These are phyloP conservation scores for Aspergillus tamarii DNA, from an alignment of 2,329 filamentous ascomycete genomes.

Conservation along the genomic window DNA sequence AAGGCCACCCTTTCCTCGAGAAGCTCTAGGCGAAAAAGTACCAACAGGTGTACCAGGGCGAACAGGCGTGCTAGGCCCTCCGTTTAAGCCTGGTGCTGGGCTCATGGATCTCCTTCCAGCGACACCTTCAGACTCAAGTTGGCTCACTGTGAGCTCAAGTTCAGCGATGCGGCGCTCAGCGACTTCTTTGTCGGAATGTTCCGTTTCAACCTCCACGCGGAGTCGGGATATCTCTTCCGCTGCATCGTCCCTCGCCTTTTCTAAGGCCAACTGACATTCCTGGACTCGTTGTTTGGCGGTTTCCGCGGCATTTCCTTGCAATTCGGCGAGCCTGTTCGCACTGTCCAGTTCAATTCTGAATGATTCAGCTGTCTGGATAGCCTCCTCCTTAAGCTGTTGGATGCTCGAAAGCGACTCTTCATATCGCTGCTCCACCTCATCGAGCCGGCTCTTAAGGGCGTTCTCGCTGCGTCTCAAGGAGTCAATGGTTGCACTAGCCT, in stretches of 20 bases:
- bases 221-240: constrained; percentile 60
- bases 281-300: constrained; percentile 63
- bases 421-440: constrained; percentile 81
- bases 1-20: constrained; percentile 57
- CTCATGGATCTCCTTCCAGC: constrained; percentile 53
- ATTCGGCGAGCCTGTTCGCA: constrained; percentile 76
- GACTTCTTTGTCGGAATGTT: constrained; percentile 63
- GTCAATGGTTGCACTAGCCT: constrained; percentile 76
- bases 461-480: constrained; percentile 78
- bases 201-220: constrained; percentile 58
- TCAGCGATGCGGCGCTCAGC: constrained; percentile 67
- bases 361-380: constrained; percentile 78
- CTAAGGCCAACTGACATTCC: constrained; percentile 59
- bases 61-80: constrained; percentile 52
- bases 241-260: constrained; percentile 64
- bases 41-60: constrained; percentile 54
- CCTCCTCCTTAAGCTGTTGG: constrained; percentile 82
- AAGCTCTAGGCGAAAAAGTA: constrained; percentile 57
- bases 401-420: constrained; percentile 82
- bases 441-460: constrained; percentile 76
- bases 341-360: constrained; percentile 86
- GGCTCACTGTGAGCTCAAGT: constrained; percentile 65
- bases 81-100: constrained; percentile 57
- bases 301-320: constrained; percentile 62
- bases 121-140: constrained; percentile 59